Evolutionary conservation across 805 yeast genomes (phyloP).

Genomic region (Debaryomyces hansenii): DNA sequence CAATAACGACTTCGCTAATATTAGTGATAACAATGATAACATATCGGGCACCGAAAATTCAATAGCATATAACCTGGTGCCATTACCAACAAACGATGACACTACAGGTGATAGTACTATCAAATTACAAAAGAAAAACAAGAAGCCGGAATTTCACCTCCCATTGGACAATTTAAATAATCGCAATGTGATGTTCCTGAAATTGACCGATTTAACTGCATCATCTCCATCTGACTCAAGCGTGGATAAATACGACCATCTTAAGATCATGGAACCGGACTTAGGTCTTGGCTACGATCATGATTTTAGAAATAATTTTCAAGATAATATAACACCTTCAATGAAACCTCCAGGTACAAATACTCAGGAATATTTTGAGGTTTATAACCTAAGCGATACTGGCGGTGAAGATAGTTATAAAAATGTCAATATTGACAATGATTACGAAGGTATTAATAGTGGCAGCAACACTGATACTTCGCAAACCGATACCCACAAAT

Average conservation of each 20-base stretch:
- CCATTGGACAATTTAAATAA: constrained; percentile 22
- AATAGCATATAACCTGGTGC: not conserved
- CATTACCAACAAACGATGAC: not conserved
- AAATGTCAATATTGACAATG: not conserved
- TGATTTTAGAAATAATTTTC: constrained; percentile 5
- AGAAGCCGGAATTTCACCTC: constrained; percentile 27
- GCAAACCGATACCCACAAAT: not conserved
- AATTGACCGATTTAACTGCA: constrained; percentile 8
- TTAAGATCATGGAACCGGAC: constrained; percentile 15
- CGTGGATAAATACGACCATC: constrained; percentile 12
- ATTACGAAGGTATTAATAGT: constrained; percentile 1
- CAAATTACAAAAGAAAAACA: not conserved
- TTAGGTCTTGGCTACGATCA: constrained; percentile 10
- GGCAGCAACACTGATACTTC: not conserved
- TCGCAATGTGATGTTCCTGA: constrained; percentile 7
- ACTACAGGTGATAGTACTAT: not conserved
- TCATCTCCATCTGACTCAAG: constrained; percentile 20
- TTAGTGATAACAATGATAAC: not conserved
- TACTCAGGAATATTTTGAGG: constrained; percentile 13
- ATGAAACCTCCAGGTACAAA: constrained; percentile 31
- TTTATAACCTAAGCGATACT: not conserved
- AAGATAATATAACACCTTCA: constrained; percentile 26
- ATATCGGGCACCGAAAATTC: not conserved
- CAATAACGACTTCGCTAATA: not conserved
- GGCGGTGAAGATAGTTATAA: not conserved